These are phyloP conservation scores for Aspergillus sp. DNA, from an alignment of 2,329 filamentous ascomycete species.

Conservation along the genomic window DNA sequence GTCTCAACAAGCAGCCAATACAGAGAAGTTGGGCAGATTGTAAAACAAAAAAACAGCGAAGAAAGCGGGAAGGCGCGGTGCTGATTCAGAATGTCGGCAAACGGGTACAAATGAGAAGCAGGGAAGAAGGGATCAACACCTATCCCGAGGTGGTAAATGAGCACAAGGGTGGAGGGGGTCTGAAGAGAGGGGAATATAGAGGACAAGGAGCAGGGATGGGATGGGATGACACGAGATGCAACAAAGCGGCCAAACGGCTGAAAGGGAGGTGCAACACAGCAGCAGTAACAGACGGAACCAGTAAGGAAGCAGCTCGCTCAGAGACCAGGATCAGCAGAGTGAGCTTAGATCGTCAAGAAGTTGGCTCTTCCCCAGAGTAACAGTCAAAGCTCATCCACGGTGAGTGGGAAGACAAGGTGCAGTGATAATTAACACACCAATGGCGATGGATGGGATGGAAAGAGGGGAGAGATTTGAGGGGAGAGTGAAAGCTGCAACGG, in stretches of 20 bases:
- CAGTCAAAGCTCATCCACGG: conserved; percentile 12
- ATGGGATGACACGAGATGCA: conserved; percentile 15
- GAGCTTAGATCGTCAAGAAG: conserved; percentile 11
- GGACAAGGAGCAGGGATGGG: conserved; percentile 14
- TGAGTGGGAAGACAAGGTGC: conserved; percentile 6
- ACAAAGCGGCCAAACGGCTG: conserved; percentile 18
- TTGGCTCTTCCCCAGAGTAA: conserved; percentile 10
- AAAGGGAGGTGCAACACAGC: conserved; percentile 17
- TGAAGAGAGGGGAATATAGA: conserved; percentile 12
- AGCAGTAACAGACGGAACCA: conserved; percentile 16
- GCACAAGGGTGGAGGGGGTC: conserved; percentile 10
- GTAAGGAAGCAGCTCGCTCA: conserved; percentile 18
- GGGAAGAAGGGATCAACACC: not conserved
- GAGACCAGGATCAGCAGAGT: conserved; percentile 17
- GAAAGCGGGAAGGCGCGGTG: conserved; percentile 1
- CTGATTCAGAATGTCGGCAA: not conserved
- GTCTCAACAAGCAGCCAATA: not conserved
- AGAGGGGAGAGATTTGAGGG: conserved; percentile 13
- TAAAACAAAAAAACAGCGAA: conserved; percentile 3
- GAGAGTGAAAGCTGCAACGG: conserved; percentile 17
- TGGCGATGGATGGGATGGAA: conserved; percentile 13
- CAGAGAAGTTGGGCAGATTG: conserved; percentile 1
- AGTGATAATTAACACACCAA: conserved; percentile 15
- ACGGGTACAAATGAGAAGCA: not conserved
- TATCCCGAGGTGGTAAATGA: conserved; percentile 8